Evolutionary conservation across 192 early-diverging fungal species (phyloP).

Genomic region (Coemansia sp.): DNA sequence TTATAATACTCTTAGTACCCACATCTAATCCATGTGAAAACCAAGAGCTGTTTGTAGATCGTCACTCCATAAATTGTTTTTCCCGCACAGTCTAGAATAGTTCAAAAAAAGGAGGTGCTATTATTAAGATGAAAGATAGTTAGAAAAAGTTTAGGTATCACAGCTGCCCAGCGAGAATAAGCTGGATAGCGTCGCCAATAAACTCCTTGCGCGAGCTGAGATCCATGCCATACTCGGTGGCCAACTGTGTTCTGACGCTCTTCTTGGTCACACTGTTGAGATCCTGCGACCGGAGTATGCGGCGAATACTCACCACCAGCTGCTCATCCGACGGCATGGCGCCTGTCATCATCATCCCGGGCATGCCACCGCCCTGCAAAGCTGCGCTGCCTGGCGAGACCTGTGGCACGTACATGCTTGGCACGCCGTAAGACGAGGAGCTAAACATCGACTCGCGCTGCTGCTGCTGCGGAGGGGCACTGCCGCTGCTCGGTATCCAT

Average conservation of each 20-base stretch:
- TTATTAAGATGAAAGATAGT: background rate
- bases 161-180: conserved; percentile 43
- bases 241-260: conserved; percentile 75
- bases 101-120: background rate
- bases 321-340: conserved; percentile 70
- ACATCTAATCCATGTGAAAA: conserved; percentile 6
- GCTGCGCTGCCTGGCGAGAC: conserved; percentile 5
- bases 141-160: conserved; percentile 1
- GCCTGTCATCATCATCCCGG: conserved; percentile 45
- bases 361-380: conserved; percentile 32
- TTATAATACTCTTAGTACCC: background rate
- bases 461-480: background rate
- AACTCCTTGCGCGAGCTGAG: conserved; percentile 68
- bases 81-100: background rate
- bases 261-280: conserved; percentile 80
- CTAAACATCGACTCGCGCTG: conserved; percentile 41
- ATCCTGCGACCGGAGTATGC: conserved; percentile 70
- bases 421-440: conserved; percentile 21
- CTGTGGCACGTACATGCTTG: conserved; percentile 20
- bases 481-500: background rate
- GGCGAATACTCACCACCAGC: conserved; percentile 67
- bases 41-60: background rate
- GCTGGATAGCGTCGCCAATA: conserved; percentile 70
- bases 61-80: background rate
- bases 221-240: conserved; percentile 71